These are phyloP conservation scores for Rosa hybrid DNA, from an alignment of 331 rosid species.

Conservation along the genomic window DNA sequence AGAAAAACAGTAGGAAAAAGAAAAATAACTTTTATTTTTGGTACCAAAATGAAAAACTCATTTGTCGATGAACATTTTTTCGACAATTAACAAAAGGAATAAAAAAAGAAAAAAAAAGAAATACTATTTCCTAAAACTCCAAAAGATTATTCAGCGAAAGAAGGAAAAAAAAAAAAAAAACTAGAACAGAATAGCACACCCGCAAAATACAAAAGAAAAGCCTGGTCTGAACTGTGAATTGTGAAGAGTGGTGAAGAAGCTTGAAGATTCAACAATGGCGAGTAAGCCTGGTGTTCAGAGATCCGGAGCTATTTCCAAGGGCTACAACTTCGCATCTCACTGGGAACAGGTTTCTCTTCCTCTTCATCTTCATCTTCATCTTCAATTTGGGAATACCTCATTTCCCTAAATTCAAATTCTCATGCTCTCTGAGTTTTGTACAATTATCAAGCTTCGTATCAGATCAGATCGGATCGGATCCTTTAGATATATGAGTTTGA, in stretches of 20 bases:
- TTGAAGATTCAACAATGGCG: conserved; percentile 33
- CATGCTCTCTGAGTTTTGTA: neutral
- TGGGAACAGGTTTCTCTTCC: conserved; percentile 75
- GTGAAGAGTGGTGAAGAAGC: neutral
- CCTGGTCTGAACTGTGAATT: neutral
- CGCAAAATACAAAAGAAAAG: neutral
- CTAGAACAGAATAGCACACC: no score
- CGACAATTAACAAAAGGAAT: no score
- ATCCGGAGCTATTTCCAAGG: conserved; percentile 84
- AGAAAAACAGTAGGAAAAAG: no score
- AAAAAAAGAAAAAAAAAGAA: no score
- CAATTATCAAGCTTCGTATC: neutral
- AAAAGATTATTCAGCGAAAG: no score
- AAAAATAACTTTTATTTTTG: no score
- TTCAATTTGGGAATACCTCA: neutral
- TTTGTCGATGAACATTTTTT: no score
- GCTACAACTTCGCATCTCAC: conserved; percentile 88
- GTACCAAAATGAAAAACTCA: no score
- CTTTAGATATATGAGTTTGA: neutral
- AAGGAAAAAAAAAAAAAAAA: no score
- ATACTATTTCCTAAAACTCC: no score
- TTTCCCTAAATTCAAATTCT: conserved; percentile 2
- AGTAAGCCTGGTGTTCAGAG: conserved; percentile 47
- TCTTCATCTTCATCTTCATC: neutral
- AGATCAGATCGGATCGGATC: conserved; percentile 18